phyloP scores from a whole-genome alignment of 2,329 filamentous ascomycete genomes.

The Aspergillus fumigatiaffinis region DNA sequence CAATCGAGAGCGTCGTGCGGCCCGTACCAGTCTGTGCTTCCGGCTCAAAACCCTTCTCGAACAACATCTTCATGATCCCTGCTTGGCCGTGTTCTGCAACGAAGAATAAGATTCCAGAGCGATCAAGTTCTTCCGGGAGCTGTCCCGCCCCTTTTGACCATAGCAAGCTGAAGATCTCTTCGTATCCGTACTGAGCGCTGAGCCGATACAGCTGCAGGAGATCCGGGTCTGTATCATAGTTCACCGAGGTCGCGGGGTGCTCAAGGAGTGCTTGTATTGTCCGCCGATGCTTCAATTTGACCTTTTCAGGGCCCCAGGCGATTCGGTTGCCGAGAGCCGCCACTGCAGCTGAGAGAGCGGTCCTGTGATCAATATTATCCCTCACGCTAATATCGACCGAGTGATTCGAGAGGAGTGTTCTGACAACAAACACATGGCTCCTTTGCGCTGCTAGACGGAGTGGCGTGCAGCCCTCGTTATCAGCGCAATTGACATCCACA shows the following conservation, averaged over 20 bases:
- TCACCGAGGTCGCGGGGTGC: not conserved
- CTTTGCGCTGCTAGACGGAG: not conserved
- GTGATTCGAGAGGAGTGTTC: not conserved
- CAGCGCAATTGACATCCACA: not conserved
- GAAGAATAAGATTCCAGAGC: not conserved
- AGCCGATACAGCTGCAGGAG: not conserved
- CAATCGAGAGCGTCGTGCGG: not conserved
- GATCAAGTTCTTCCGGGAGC: not conserved
- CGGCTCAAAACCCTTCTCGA: not conserved
- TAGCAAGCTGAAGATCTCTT: not conserved
- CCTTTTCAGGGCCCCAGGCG: not conserved
- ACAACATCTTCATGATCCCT: not conserved
- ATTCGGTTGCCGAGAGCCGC: fast-evolving
- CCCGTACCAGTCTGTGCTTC: not conserved
- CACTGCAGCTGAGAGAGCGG: not conserved
- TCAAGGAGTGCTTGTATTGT: not conserved
- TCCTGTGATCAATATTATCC: not conserved
- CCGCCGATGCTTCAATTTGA: not conserved
- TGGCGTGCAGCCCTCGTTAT: not conserved
- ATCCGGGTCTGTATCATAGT: not conserved
- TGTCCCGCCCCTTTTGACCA: not conserved
- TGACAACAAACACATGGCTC: not conserved
- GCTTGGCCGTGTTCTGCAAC: not conserved
- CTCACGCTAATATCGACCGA: not conserved
- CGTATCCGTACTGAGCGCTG: not conserved